These are phyloP conservation scores for Myriosclerotinia duriaeana DNA, from an alignment of 2,329 filamentous ascomycete species.

Conservation along the genomic window DNA sequence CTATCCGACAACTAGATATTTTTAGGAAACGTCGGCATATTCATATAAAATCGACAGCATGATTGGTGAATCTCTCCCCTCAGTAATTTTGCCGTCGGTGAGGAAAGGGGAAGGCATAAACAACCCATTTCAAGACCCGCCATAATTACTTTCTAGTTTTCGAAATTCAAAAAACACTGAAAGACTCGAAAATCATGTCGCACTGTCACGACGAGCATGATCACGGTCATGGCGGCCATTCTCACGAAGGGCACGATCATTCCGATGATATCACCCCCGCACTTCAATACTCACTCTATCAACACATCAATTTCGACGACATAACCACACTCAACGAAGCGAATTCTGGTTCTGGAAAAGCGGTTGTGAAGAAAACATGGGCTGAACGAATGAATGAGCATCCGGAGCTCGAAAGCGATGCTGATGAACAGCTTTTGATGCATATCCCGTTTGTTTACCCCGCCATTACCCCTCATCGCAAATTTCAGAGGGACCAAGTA, in stretches of 20 bases:
- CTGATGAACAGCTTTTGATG: constrained; percentile 92
- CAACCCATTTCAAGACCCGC: neutral
- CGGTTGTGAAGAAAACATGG: constrained; percentile 89
- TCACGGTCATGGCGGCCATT: constrained; percentile 48
- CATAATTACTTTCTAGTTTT: neutral
- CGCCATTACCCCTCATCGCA: constrained; percentile 23
- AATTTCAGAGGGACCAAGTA: neutral
- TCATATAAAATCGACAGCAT: neutral
- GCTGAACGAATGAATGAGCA: constrained; percentile 67
- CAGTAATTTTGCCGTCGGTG: neutral
- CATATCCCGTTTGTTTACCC: constrained; percentile 70
- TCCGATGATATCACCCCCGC: constrained; percentile 90
- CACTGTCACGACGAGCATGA: constrained; percentile 50
- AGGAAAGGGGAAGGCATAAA: neutral
- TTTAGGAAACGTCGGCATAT: neutral
- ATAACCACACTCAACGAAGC: constrained; percentile 85
- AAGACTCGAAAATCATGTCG: constrained; percentile 39
- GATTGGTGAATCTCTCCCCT: constrained; percentile 14
- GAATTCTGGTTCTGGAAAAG: constrained; percentile 63
- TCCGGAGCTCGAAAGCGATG: constrained; percentile 80
- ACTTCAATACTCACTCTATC: constrained; percentile 85
- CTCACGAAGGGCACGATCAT: constrained; percentile 79
- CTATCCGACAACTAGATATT: neutral
- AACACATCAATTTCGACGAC: constrained; percentile 85
- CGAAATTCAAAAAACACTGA: neutral